Base-by-base conservation (phyloP, 176 grass and related monocot genomes). In the Chloris gayana region DNA sequence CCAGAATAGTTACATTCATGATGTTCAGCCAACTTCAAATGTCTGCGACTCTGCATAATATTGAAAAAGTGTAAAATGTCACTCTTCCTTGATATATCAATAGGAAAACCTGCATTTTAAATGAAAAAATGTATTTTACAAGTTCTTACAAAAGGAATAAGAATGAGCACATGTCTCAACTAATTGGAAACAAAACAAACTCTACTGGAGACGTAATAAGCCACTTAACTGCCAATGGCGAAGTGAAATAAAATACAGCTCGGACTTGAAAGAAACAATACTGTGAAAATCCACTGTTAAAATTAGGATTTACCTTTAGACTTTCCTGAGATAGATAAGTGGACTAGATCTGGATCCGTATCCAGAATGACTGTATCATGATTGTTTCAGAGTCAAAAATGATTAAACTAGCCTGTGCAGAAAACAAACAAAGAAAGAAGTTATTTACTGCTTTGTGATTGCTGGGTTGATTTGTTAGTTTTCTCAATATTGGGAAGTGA, bases 31-130 rank as follows among this genome's bases (percentile, higher is more conserved):
- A 1, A 51, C 6, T 60, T 53, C 12, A 41, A 74, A 27, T 26
- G 8, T 39, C 53, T 33, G n/a, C n/a, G n/a, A n/a, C n/a, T n/a
- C n/a, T n/a, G n/a, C n/a, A n/a, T n/a, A n/a, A 26, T 15, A 24
- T 81, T 44, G 12, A 73, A 67, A 80, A 66, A 44, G 49, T 70
- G 21, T 34, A n/a, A 65, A 49, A 49, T 11, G n/a, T 70, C 72
- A 25, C 18, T 39, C 22, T 76, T 4, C 19, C 37, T 27, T 73
- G 37, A 21, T 47, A 41, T 51, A 11, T 14, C 3, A 60, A 68
- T 13, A 33, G 46, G 27, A 57, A 51, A 24, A 3, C 12, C 46
- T 49, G 46, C 13, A 49, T 17, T 49, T 49, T 49, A 49, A 1
- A 42, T 42, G 9, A 41, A 41, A 41, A 41, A 41, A 41, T 18